A percentile compares a stretch with the other conserved stretches of the same genome.
phyloP scores from a whole-genome alignment of 495 filamentous ascomycete species.

The Bombardia bombarda region DNA sequence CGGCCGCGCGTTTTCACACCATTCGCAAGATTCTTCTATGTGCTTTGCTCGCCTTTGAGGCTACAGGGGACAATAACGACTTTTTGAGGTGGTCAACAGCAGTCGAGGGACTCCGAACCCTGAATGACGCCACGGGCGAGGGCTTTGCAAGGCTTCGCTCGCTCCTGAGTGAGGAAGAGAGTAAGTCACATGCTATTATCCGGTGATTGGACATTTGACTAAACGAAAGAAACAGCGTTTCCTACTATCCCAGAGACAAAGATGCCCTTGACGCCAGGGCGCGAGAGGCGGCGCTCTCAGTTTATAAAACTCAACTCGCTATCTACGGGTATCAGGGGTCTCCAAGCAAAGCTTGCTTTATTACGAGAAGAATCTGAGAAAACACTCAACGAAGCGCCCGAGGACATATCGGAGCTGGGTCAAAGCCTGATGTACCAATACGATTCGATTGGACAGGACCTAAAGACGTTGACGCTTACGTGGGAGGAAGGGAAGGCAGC shows the following conservation, averaged over 20 bases:
- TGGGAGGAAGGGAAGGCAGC: conserved; percentile 84
- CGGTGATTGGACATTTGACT: too few relatives aligned
- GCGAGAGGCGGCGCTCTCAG: conserved; percentile 75
- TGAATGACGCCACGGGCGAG: conserved; percentile 52
- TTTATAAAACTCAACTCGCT: conserved; percentile 78
- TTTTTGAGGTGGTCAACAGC: conserved; percentile 72
- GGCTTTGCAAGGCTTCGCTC: conserved; percentile 47
- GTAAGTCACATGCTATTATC: conserved; percentile 44
- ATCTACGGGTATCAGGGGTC: conserved; percentile 80
- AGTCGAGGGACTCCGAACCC: conserved; percentile 61
- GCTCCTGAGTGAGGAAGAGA: conserved; percentile 77
- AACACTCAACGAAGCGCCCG: conserved; percentile 62
- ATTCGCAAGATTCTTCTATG: conserved; percentile 78
- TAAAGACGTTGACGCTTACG: conserved; percentile 73
- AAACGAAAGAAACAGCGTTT: conserved; percentile 27
- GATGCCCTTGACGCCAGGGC: conserved; percentile 60
- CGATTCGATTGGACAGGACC: conserved; percentile 84
- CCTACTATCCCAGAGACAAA: conserved; percentile 47
- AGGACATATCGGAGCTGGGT: conserved; percentile 66
- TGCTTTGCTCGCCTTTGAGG: conserved; percentile 76
- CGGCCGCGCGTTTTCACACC: conserved; percentile 70
- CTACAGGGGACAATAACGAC: conserved; percentile 74
- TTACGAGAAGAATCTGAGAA: conserved; percentile 82
- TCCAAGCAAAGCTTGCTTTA: conserved; percentile 93
- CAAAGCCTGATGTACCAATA: conserved; percentile 77